phyloP scores from a whole-genome alignment of 1,284 basidiomycete species.

The Retiboletus flavoniger region DNA sequence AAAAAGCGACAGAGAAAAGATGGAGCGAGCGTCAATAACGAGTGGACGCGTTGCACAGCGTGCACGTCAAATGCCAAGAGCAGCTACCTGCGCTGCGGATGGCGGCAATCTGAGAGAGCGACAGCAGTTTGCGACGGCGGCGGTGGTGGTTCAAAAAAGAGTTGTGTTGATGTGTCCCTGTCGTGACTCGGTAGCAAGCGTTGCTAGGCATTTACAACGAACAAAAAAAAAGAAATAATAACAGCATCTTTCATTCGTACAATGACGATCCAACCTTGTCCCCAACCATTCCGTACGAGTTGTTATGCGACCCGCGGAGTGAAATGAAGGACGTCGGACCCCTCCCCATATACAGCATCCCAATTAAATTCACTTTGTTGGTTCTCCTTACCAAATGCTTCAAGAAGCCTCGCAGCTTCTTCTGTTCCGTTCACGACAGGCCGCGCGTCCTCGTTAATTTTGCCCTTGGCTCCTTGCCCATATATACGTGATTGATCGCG shows the following conservation, averaged over 20 bases:
- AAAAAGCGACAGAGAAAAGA: neutral
- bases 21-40: slow-evolving; percentile 10
- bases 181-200: slow-evolving; percentile 8
- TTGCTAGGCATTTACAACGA: slow-evolving; percentile 29
- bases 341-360: slow-evolving; percentile 59
- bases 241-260: slow-evolving; percentile 22
- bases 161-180: slow-evolving; percentile 3
- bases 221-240: slow-evolving; percentile 20
- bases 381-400: slow-evolving; percentile 71
- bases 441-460: slow-evolving; percentile 50
- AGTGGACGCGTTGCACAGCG: neutral
- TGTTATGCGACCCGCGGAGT: slow-evolving; percentile 22
- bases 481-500: slow-evolving; percentile 51
- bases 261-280: slow-evolving; percentile 17
- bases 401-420: slow-evolving; percentile 51
- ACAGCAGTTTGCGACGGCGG: neutral
- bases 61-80: neutral
- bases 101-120: neutral
- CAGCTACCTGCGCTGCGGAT: slow-evolving; percentile 18
- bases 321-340: slow-evolving; percentile 69
- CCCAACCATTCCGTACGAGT: slow-evolving; percentile 6
- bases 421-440: slow-evolving; percentile 50
- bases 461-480: slow-evolving; percentile 66
- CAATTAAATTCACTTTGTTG: slow-evolving; percentile 65
- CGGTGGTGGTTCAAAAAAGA: slow-evolving; percentile 1